Evolutionary conservation across 257 asterid genomes (phyloP).

Genomic region (Ilex asprella): DNA sequence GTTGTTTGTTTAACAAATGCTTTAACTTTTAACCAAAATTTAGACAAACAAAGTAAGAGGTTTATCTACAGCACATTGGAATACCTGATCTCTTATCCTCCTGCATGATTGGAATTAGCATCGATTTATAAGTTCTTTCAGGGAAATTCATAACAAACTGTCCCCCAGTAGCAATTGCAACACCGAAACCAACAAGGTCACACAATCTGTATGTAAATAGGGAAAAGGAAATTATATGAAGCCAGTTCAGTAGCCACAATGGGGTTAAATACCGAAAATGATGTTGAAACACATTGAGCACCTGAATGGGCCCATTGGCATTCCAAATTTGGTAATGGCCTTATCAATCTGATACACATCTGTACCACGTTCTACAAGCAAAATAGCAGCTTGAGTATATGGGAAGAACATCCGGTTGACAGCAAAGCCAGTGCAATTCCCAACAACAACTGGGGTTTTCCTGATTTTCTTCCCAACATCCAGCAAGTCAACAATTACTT

Average conservation of each 20-base stretch:
- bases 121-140: conserved; percentile 75
- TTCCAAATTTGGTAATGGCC: conserved; percentile 77
- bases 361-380: conserved; percentile 82
- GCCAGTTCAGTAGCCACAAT: neutral
- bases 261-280: too few species aligned
- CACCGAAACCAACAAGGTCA: conserved; percentile 91
- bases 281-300: conserved; percentile 9
- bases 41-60: neutral
- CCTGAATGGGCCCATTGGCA: conserved; percentile 99
- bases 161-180: conserved; percentile 78
- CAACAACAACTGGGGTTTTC: conserved; percentile 94
- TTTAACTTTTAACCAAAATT: neutral
- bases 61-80: neutral
- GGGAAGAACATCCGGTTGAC: conserved; percentile 96
- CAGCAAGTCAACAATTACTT: conserved; percentile 71
- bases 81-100: conserved; percentile 80
- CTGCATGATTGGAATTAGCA: conserved; percentile 85
- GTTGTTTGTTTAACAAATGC: conserved; percentile 8
- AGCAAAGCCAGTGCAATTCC: conserved; percentile 96
- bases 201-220: conserved; percentile 43
- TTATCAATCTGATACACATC: conserved; percentile 73
- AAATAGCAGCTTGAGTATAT: conserved; percentile 78
- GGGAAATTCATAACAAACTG: conserved; percentile 72
- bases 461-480: conserved; percentile 85
- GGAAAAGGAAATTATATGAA: neutral